Conservation (phyloP, 805 yeast species). For the Lipomyces sp. region DNA sequence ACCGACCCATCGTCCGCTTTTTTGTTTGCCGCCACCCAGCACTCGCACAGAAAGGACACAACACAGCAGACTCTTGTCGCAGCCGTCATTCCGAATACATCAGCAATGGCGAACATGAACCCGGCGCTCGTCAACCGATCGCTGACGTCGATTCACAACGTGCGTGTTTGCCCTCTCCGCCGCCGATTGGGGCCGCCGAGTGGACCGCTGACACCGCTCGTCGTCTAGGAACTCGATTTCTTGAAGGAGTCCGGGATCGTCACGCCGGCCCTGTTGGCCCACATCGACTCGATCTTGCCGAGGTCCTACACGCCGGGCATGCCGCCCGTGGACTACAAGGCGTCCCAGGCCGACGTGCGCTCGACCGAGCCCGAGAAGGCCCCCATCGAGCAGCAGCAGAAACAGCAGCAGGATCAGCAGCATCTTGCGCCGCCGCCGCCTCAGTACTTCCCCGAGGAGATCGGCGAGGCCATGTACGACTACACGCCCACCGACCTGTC, state of each 20-base stretch:
- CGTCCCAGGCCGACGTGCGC: slow-evolving; percentile 3
- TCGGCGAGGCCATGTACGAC: slow-evolving; percentile 65
- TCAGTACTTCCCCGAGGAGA: slow-evolving; percentile 33
- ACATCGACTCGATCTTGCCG: slow-evolving; percentile 55
- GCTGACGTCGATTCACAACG: slow-evolving; percentile 63
- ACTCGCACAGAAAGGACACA: no score
- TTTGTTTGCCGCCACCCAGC: no score
- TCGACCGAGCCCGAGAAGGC: slow-evolving; percentile 3
- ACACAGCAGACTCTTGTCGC: no score
- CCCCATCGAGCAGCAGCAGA: background rate
- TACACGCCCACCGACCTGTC: slow-evolving; percentile 71
- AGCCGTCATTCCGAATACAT: no score
- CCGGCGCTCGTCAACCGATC: slow-evolving; percentile 60
- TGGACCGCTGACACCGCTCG: background rate
- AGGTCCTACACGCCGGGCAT: slow-evolving; percentile 35
- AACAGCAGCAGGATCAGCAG: slow-evolving; percentile 5
- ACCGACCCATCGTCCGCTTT: no score
- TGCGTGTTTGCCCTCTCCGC: slow-evolving; percentile 27
- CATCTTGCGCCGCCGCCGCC: slow-evolving; percentile 30
- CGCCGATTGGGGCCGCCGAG: background rate
- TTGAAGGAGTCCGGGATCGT: slow-evolving; percentile 71
- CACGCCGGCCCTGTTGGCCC: slow-evolving; percentile 51
- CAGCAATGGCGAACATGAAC: slow-evolving; percentile 24
- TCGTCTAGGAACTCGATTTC: slow-evolving; percentile 68
- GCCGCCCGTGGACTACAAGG: slow-evolving; percentile 24